Evolutionary conservation across 345 rosid species (phyloP).

Genomic region (Brassica carinata): DNA sequence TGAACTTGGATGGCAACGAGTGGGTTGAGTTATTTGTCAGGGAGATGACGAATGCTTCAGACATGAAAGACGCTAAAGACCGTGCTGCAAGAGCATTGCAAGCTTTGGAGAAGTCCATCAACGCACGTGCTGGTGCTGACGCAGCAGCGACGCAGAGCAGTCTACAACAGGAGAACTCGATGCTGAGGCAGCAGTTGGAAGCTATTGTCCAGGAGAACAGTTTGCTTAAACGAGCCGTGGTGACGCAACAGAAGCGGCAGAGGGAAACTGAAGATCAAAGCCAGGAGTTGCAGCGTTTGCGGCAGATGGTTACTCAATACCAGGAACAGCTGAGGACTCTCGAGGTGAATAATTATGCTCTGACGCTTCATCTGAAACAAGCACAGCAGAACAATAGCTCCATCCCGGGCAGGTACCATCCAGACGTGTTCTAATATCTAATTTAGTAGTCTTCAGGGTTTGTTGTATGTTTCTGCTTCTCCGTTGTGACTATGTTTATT

Average conservation of each 20-base stretch:
- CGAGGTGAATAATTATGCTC: conserved; percentile 79
- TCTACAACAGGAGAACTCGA: conserved; percentile 63
- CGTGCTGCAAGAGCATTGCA: conserved; percentile 84
- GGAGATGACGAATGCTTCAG: conserved; percentile 72
- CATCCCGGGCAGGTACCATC: conserved; percentile 70
- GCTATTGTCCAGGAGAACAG: conserved; percentile 69
- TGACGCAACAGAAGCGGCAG: conserved; percentile 83
- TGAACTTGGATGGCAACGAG: conserved; percentile 60
- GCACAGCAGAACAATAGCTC: conserved; percentile 51
- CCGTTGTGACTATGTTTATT: conserved; percentile 8
- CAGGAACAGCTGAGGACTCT: conserved; percentile 83
- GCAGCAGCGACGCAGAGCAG: conserved; percentile 45
- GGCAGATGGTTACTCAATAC: conserved; percentile 72
- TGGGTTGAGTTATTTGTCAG: conserved; percentile 86
- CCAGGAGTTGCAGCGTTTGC: conserved; percentile 73
- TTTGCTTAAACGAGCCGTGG: conserved; percentile 74
- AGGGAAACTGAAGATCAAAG: conserved; percentile 60
- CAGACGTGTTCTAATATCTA: conserved; percentile 65
- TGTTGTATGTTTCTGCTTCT: conserved; percentile 15
- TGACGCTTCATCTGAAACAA: conserved; percentile 71
- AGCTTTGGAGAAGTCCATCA: conserved; percentile 73
- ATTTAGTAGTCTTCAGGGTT: background rate
- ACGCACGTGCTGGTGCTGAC: conserved; percentile 60
- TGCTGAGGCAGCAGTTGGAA: conserved; percentile 74
- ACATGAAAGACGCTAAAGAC: conserved; percentile 74